These are phyloP conservation scores for Aspergillus viridinutans DNA, from an alignment of 2,329 filamentous ascomycete species.

Conservation along the genomic window DNA sequence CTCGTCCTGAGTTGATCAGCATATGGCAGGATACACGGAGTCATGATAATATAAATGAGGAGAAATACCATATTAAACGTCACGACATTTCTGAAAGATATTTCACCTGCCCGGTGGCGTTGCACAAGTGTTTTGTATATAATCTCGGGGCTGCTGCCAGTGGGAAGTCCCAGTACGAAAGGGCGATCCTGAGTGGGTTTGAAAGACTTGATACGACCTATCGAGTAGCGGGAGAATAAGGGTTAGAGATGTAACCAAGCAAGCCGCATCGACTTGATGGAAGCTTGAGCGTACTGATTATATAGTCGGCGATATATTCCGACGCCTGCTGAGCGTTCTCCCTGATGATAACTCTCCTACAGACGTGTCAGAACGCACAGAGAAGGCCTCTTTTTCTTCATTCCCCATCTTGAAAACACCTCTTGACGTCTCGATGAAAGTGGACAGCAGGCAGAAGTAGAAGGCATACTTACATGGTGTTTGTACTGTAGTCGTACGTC, in stretches of 20 bases:
- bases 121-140: conserved; percentile 73
- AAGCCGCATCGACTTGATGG: background rate
- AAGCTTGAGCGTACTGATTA: conserved; percentile 55
- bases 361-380: conserved; percentile 7
- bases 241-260: background rate
- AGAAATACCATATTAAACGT: conserved; percentile 79
- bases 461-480: background rate
- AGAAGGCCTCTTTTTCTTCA: background rate
- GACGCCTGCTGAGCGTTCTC: conserved; percentile 66
- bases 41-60: background rate
- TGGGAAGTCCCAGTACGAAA: conserved; percentile 79
- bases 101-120: conserved; percentile 45
- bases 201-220: conserved; percentile 74
- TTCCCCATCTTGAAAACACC: background rate
- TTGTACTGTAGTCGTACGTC: background rate
- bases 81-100: conserved; percentile 83
- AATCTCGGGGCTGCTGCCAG: conserved; percentile 72
- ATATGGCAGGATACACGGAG: background rate
- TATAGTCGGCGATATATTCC: conserved; percentile 74
- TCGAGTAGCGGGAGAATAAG: conserved; percentile 2
- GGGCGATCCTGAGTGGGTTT: conserved; percentile 66
- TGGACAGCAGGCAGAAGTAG: background rate
- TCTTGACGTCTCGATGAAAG: background rate
- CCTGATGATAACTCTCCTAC: conserved; percentile 79
- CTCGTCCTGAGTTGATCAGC: conserved; percentile 59